Percentiles rank a stretch among this genome's conserved stretches.
phyloP scores from a whole-genome alignment of 2,329 filamentous ascomycete genomes.

The Fusarium mexicanum region DNA sequence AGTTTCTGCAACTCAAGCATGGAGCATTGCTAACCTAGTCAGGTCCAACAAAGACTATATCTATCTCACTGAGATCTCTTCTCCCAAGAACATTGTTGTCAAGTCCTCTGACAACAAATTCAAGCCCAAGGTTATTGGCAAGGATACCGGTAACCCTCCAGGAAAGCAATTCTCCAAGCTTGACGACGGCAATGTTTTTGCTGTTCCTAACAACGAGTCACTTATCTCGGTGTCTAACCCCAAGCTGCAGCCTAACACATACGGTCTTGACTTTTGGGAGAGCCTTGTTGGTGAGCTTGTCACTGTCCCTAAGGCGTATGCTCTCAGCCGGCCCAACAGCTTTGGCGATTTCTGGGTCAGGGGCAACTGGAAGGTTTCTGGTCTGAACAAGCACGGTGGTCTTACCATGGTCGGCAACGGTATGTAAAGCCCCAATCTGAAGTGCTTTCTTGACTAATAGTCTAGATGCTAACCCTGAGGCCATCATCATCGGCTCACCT shows the following conservation, averaged over 20 bases:
- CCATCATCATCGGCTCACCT: constrained; percentile 71
- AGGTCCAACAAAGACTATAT: constrained; percentile 66
- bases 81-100: constrained; percentile 62
- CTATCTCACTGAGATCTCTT: constrained; percentile 70
- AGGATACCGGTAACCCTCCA: constrained; percentile 65
- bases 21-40: constrained; percentile 13
- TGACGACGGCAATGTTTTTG: constrained; percentile 73
- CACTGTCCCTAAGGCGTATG: constrained; percentile 65
- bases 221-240: constrained; percentile 69
- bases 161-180: constrained; percentile 69
- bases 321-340: constrained; percentile 68
- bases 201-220: constrained; percentile 68
- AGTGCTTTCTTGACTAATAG: constrained; percentile 4
- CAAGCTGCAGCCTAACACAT: constrained; percentile 65
- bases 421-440: constrained; percentile 38
- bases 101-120: constrained; percentile 65
- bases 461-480: constrained; percentile 73
- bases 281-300: constrained; percentile 74
- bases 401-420: constrained; percentile 69
- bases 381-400: constrained; percentile 70
- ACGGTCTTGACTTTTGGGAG: constrained; percentile 80
- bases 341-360: constrained; percentile 76
- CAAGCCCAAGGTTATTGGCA: constrained; percentile 68
- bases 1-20: constrained; percentile 17
- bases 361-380: constrained; percentile 71